Conservation (phyloP, 169 alveolate genomes). For the Theileria parva region DNA sequence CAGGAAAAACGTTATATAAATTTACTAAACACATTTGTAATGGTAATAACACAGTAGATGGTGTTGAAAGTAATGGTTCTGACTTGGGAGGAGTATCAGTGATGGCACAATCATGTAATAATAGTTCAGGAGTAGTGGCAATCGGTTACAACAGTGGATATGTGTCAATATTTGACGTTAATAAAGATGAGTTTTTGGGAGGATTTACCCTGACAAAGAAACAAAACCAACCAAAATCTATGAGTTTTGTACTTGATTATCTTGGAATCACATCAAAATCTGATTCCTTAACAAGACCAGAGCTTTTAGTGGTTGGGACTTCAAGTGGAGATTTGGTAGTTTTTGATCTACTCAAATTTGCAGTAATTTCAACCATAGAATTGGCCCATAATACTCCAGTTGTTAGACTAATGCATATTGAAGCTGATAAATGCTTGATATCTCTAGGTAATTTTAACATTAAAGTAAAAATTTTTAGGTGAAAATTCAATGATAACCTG, state of each 20-base stretch:
- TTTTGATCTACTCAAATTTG: conserved; percentile 48
- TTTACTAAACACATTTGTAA: conserved; percentile 29
- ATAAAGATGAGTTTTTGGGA: conserved; percentile 50
- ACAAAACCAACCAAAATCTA: conserved; percentile 34
- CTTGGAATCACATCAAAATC: conserved; percentile 18
- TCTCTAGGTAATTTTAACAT: conserved; percentile 17
- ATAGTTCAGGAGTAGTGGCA: conserved; percentile 61
- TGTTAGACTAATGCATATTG: conserved; percentile 31
- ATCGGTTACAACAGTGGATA: conserved; percentile 65
- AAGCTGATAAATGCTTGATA: conserved; percentile 28
- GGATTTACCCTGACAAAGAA: conserved; percentile 33
- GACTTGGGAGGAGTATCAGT: conserved; percentile 43
- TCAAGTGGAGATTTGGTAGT: conserved; percentile 48
- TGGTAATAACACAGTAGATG: conserved; percentile 11
- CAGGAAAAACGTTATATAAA: conserved; percentile 63
- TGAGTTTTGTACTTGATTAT: conserved; percentile 47
- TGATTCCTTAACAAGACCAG: conserved; percentile 10
- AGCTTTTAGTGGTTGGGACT: conserved; percentile 45
- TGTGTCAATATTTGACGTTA: conserved; percentile 48
- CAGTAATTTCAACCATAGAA: conserved; percentile 33
- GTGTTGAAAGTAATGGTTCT: conserved; percentile 25
- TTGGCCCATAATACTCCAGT: conserved; percentile 45
- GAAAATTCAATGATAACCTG: conserved; percentile 48
- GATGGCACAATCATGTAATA: conserved; percentile 59
- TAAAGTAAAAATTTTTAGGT: not conserved